These are phyloP conservation scores for Cercospora zeina DNA, from an alignment of 2,329 filamentous ascomycete species.

Conservation along the genomic window DNA sequence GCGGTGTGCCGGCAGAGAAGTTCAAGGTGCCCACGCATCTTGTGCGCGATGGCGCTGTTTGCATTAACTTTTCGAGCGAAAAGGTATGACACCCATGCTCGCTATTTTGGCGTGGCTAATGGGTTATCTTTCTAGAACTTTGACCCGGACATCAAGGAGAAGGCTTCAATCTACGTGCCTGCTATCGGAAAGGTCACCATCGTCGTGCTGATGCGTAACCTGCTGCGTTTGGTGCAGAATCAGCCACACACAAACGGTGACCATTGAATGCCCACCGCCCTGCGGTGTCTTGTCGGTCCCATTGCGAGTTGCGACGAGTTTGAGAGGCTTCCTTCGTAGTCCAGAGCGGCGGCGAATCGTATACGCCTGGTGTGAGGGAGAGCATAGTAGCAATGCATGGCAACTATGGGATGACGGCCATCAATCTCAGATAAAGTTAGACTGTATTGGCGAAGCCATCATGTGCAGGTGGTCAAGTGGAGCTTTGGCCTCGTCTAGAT, in stretches of 20 bases:
- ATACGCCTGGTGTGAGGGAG: not conserved
- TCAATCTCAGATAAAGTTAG: not conserved
- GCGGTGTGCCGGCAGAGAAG: conserved; percentile 80
- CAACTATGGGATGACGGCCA: not conserved
- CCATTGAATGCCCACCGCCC: not conserved
- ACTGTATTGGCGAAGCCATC: not conserved
- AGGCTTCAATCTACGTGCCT: conserved; percentile 93
- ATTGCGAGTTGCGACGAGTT: not conserved
- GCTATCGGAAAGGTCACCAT: conserved; percentile 98
- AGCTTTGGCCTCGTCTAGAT: not conserved
- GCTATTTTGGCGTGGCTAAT: conserved; percentile 11
- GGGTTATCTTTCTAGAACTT: conserved; percentile 64
- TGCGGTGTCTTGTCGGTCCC: not conserved
- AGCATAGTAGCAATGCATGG: not conserved
- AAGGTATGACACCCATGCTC: conserved; percentile 54
- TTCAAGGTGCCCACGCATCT: conserved; percentile 88
- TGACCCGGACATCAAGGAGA: conserved; percentile 84
- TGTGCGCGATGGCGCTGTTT: conserved; percentile 88
- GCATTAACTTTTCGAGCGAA: conserved; percentile 96
- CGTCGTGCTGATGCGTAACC: conserved; percentile 81
- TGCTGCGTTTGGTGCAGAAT: conserved; percentile 59
- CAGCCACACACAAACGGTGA: conserved; percentile 21
- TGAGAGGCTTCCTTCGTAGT: not conserved
- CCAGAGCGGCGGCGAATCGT: not conserved
- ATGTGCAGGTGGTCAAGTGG: not conserved